Evolutionary conservation across 805 yeast species (phyloP).

Genomic region (Metschnikowia cubensis): DNA sequence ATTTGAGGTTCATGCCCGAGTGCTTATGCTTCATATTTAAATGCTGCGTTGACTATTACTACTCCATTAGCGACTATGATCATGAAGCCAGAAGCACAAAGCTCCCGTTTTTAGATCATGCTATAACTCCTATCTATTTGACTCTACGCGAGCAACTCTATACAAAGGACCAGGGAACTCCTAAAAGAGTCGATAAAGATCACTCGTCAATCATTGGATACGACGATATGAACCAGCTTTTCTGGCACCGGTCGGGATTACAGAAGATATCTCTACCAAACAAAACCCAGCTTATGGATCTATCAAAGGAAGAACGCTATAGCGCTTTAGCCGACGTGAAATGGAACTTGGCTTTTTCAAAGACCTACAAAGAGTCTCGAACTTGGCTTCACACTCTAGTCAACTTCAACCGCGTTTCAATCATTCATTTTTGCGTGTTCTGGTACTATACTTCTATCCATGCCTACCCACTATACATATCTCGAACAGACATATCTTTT

Average conservation of each 20-base stretch:
- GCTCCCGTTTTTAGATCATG: constrained; percentile 52
- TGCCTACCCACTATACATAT: constrained; percentile 63
- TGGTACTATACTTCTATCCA: constrained; percentile 76
- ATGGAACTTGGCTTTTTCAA: constrained; percentile 75
- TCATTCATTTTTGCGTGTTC: constrained; percentile 66
- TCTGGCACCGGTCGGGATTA: constrained; percentile 77
- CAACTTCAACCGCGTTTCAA: constrained; percentile 76
- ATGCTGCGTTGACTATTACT: constrained; percentile 68
- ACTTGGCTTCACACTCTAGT: constrained; percentile 96
- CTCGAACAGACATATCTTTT: constrained; percentile 46
- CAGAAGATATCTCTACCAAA: constrained; percentile 48
- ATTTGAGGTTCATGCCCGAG: constrained; percentile 83
- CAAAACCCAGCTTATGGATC: constrained; percentile 46
- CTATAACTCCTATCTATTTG: constrained; percentile 71
- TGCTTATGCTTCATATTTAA: constrained; percentile 81
- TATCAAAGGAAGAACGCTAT: constrained; percentile 56
- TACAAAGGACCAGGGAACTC: constrained; percentile 39
- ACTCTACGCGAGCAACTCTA: constrained; percentile 55
- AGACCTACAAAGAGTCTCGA: constrained; percentile 92
- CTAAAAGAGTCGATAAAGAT: constrained; percentile 52
- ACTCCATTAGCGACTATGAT: constrained; percentile 39
- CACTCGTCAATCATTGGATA: constrained; percentile 74
- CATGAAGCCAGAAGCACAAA: constrained; percentile 19
- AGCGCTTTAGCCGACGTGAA: constrained; percentile 47
- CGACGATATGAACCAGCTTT: constrained; percentile 85